These are phyloP conservation scores for Mycena belliarum DNA, from an alignment of 768 basidiomycete genomes.

Conservation along the genomic window DNA sequence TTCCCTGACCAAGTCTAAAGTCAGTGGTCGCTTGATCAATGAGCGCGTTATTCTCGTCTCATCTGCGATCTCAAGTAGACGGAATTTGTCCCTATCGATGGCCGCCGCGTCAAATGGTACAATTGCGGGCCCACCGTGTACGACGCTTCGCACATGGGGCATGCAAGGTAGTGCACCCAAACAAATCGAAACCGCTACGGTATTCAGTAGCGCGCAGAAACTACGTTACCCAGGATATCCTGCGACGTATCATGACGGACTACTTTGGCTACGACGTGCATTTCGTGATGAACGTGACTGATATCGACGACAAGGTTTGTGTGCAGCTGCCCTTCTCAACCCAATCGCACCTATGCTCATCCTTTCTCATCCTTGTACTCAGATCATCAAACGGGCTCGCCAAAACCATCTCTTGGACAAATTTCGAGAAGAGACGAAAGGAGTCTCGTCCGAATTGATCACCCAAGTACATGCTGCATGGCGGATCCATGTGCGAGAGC, in stretches of 20 bases:
- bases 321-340: slow-evolving; percentile 22
- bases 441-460: slow-evolving; percentile 61
- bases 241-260: slow-evolving; percentile 87
- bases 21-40: slow-evolving; percentile 34
- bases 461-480: slow-evolving; percentile 62
- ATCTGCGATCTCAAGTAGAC: slow-evolving; percentile 45
- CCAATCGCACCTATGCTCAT: neutral
- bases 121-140: slow-evolving; percentile 99
- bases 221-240: slow-evolving; percentile 93
- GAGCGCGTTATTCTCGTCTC: slow-evolving; percentile 19
- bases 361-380: neutral
- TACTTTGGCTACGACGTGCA: slow-evolving; percentile 98
- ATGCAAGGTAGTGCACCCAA: slow-evolving; percentile 73
- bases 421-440: slow-evolving; percentile 54
- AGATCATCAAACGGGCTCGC: slow-evolving; percentile 94
- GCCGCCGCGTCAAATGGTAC: slow-evolving; percentile 92
- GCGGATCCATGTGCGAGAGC: slow-evolving; percentile 59
- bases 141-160: slow-evolving; percentile 97
- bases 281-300: slow-evolving; percentile 99
- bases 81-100: slow-evolving; percentile 70
- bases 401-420: slow-evolving; percentile 71
- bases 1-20: slow-evolving; percentile 90
- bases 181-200: neutral
- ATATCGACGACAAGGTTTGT: slow-evolving; percentile 96
- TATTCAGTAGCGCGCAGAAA: slow-evolving; percentile 54